Evolutionary conservation across 805 yeast species (phyloP).

Genomic region (Wickerhamomyces ciferrii): DNA sequence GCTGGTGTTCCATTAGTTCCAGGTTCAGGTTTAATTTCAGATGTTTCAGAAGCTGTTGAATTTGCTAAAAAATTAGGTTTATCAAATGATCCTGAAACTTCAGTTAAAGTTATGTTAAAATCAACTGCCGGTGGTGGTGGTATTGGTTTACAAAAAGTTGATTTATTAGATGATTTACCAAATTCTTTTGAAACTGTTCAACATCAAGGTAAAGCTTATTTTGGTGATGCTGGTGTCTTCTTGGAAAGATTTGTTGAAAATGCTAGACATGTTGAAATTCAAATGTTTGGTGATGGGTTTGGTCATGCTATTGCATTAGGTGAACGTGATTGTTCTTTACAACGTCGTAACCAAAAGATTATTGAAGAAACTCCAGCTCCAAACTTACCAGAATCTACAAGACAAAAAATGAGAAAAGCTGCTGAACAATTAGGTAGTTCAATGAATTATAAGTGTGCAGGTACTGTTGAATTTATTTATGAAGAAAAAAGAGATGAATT

Average conservation of each 20-base stretch:
- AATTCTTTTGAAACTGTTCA: conserved; percentile 85
- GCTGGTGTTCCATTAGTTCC: conserved; percentile 98
- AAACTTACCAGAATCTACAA: conserved; percentile 74
- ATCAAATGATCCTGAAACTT: conserved; percentile 27
- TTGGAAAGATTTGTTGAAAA: conserved; percentile 91
- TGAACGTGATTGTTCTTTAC: conserved; percentile 96
- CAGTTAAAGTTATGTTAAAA: conserved; percentile 92
- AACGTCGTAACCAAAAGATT: conserved; percentile 93
- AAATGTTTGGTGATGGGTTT: conserved; percentile 92
- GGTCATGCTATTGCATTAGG: conserved; percentile 94
- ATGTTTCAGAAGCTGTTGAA: conserved; percentile 67
- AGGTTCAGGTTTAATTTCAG: conserved; percentile 81
- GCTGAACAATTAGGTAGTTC: conserved; percentile 79
- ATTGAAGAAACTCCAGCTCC: conserved; percentile 99
- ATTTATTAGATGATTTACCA: conserved; percentile 72
- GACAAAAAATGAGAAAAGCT: conserved; percentile 70
- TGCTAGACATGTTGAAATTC: conserved; percentile 95
- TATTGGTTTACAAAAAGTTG: conserved; percentile 93
- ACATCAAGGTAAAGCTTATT: conserved; percentile 89
- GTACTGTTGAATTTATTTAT: conserved; percentile 94
- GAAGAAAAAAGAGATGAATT: conserved; percentile 84
- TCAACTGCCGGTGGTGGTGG: conserved; percentile 99
- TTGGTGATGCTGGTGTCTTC: conserved; percentile 95
- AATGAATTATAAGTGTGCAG: conserved; percentile 93
- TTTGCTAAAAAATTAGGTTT: conserved; percentile 64